Evolutionary conservation across 2,329 filamentous ascomycete species (phyloP).

Genomic region (Talaromyces sp.): DNA sequence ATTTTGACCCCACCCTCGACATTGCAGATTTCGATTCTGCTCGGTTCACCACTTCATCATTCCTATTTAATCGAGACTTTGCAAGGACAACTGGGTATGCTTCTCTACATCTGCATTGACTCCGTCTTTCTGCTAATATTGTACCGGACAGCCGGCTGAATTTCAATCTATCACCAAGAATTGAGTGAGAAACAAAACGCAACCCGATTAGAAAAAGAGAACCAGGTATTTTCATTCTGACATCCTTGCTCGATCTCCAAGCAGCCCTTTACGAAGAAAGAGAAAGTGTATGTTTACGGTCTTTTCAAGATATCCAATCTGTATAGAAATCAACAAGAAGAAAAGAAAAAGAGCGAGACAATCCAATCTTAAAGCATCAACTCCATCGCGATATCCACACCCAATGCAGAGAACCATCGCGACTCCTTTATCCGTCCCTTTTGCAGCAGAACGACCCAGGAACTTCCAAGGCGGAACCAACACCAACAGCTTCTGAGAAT

Average conservation of each 20-base stretch:
- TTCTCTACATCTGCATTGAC: neutral
- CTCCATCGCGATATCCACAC: constrained; percentile 22
- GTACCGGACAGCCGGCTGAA: neutral
- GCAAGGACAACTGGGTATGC: neutral
- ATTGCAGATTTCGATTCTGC: neutral
- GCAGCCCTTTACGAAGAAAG: neutral
- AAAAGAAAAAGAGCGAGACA: neutral
- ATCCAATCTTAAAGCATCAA: neutral
- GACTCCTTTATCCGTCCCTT: constrained; percentile 16
- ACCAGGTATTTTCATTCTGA: constrained; percentile 1
- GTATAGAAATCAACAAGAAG: neutral
- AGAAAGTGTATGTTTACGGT: neutral
- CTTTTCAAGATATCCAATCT: constrained; percentile 1
- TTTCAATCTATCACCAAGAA: neutral
- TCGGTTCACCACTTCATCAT: neutral
- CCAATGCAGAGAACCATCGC: constrained; percentile 22
- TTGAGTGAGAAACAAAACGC: neutral
- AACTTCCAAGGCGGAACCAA: constrained; percentile 26
- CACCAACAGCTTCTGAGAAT: constrained; percentile 2
- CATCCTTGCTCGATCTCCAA: neutral
- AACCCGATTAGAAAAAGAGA: neutral
- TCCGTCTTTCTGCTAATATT: neutral
- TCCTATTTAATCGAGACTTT: neutral
- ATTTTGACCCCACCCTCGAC: neutral
- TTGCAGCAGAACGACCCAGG: constrained; percentile 25